Base-by-base conservation (phyloP, 2,329 filamentous ascomycete species). In the Escovopsis sp. region DNA sequence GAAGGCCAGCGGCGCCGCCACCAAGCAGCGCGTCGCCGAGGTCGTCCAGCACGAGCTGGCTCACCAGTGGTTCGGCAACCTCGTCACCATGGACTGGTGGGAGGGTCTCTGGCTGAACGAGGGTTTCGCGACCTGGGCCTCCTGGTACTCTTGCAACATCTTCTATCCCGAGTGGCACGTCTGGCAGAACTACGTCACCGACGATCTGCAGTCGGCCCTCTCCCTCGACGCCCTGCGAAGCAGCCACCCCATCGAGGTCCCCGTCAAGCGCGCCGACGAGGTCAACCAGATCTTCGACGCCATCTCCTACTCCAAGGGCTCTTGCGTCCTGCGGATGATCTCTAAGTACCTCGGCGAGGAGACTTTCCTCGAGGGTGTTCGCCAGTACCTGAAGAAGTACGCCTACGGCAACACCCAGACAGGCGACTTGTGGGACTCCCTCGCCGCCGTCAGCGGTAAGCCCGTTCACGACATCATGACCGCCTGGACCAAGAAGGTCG, bases 211-310 rank as follows among this genome's bases (percentile, higher is more conserved):
- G 54, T 79, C 82, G 43, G 88, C 88, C 2, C 68, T 96, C 27
- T 78, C 79, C 16, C 71, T 96, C 5, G 88, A 96, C 56, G 92
- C 87, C 4, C 64, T 96, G 35, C 76, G 88, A 47, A 94, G 86
- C 71, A 93, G 85, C 51, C 88, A 96, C 56, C 88, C 88, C 5
- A 93, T 96, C 39, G 88, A 96, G 57, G 87, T 94, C 1, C 88
- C 88, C 2, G 86, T 96, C 43, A 93, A 94, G 69, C 79, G 82
- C 39, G 87, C 87, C 19, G 86, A 93, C 47, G 86, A 96, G 59
- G 87, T 96, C 56, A 94, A 94, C 61, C 87, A 96, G 62, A 96
- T 96, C 47, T 96, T 96, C 48, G 88, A 96, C 54, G 84, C 86
- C 42, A 96, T 96, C 45, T 94, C 88, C 1, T 96, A 96, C 61